Evolutionary conservation across 1,284 basidiomycete species (phyloP).

Genomic region (Ceratobasidium sp.): DNA sequence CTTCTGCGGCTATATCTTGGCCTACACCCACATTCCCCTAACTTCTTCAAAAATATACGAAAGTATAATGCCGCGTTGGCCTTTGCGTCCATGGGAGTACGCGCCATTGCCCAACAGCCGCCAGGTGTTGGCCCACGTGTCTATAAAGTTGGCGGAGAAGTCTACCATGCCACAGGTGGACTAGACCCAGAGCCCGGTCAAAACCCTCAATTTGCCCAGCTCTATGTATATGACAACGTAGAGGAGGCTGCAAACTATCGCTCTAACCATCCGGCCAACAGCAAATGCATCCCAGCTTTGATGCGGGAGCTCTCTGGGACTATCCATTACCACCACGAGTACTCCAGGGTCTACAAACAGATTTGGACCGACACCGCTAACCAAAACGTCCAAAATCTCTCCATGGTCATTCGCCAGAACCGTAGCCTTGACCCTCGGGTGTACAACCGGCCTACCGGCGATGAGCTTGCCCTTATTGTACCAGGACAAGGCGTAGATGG

Average conservation of each 20-base stretch:
- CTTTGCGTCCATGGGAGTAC: conserved; percentile 23
- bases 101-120: too few relatives aligned
- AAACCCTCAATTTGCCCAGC: conserved; percentile 58
- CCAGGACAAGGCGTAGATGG: conserved; percentile 52
- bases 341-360: conserved; percentile 55
- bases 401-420: conserved; percentile 16
- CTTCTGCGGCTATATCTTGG: conserved; percentile 1
- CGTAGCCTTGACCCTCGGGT: conserved; percentile 52
- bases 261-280: conserved; percentile 24
- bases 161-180: conserved; percentile 55
- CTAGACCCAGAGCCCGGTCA: background rate
- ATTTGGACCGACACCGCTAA: conserved; percentile 55
- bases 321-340: conserved; percentile 54
- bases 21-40: background rate
- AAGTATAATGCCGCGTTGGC: conserved; percentile 32
- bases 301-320: conserved; percentile 55
- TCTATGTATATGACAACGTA: conserved; percentile 59
- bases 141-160: conserved; percentile 59
- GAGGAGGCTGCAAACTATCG: conserved; percentile 53
- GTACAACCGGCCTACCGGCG: conserved; percentile 59
- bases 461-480: conserved; percentile 60
- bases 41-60: conserved; percentile 29
- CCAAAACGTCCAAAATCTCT: background rate
- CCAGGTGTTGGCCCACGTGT: conserved; percentile 54
- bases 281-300: too few relatives aligned